Evolutionary conservation across 2,329 filamentous ascomycete genomes (phyloP), one percentile per base, ranked within the genome.

Genomic region (Colletotrichum sp.): DNA sequence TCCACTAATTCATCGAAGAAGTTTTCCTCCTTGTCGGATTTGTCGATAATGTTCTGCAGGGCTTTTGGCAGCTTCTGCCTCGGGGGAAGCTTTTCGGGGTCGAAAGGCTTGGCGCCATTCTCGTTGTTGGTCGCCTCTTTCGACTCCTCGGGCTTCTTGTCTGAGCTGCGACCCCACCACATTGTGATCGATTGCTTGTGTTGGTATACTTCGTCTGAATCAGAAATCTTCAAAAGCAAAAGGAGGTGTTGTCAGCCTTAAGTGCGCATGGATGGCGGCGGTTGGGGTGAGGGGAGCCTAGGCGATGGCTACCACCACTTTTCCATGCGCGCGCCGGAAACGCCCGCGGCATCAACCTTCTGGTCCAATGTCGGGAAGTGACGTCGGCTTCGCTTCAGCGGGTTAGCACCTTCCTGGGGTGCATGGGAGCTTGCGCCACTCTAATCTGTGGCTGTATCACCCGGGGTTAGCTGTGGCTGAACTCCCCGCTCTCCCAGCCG

Each of bases 1-100:
- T 96, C 93, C 78, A 94, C 93, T 48, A 98, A 84, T 75, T 95
- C 91, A 75, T 96, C 94, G 84, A 95, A 94, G 80, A 95, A 92
- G 80, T 92, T 93, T 36, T 95, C 94, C 12, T 98, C 89, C 61
- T 87, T 87, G 73, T 92, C 90, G 4, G 87, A 84, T 78, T 89
- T 87, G 78, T 93, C 90, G 28, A 93, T 83, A 43, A 93, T 89
- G 64, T 86, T 89, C 80, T 93, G 91, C 66, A 93, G 82, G n/a
- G 82, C 84, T 64, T 85, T 84, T 2, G 91, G 90, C 15, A 93
- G 88, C 82, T 90, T 88, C 78, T 88, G 85, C 39, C 84, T 82
- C 7, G 85, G 80, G 2, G 89, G 88, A 18, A 90, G 87, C 80
- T 87, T 89, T 74, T 86, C 79, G 12, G 87, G 85, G 71, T 89